Evolutionary conservation across 2,329 filamentous ascomycete genomes (phyloP), one percentile per base, ranked within the genome.

Genomic region (Ascochyta pisi): DNA sequence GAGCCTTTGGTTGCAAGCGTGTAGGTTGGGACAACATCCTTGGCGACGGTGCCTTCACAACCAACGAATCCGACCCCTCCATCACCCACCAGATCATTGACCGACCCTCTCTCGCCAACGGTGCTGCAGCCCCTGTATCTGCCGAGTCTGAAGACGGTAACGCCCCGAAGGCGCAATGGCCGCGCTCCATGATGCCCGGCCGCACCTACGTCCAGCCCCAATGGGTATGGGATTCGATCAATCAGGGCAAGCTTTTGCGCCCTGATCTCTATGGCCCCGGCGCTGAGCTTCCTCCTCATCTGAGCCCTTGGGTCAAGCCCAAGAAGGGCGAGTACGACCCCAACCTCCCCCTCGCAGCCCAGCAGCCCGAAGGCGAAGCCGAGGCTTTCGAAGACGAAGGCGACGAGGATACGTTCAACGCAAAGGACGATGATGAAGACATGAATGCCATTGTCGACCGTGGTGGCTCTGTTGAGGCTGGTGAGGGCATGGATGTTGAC

Each of bases 31-130:
- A 98, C 71, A 84, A 87, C 29, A 89, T 96, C 22, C 84, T 96
- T 19, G 95, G 95, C 48, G 93, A 92, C 60, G 95, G 95, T 42
- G 90, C 95, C 44, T 99, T 91, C 79, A 98, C 93, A 29, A 89
- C 90, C 46, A 86, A 96, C 73, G 94, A 98, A 79, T 83, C 86
- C 15, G 92, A 99, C 71, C 86, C 91, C 6, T 83, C 88, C 51
- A 98, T 99, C 66, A 99, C 95, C 26, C 95, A 99, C 77, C 95
- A 99, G 76, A 89, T 99, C 64, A 91, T 99, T 52, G 95, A 99
- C 75, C 86, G 95, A 55, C 95, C 95, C 13, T 84, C 90, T 12
- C 80, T 96, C 2, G 75, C 79, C 13, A 65, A 61, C 15, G 67
- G 59, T 19, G 66, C 86, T 26, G 68, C 75, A 62, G 54, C 78